phyloP scores from a whole-genome alignment of 129 eudicot species.

The Dittrichia graveolens region DNA sequence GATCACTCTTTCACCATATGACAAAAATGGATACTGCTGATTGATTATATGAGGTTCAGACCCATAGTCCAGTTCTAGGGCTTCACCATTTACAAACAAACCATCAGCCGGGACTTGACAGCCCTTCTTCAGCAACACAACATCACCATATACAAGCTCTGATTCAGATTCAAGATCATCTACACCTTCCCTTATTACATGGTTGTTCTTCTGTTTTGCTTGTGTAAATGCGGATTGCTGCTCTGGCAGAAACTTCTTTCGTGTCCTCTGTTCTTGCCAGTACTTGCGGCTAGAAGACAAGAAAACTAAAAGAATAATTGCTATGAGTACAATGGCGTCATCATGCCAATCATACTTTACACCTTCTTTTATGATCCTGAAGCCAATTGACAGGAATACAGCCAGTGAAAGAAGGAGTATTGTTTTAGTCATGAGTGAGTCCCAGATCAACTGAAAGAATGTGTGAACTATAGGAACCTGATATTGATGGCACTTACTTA shows the following conservation, averaged over 20 bases:
- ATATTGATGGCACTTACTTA: neutral
- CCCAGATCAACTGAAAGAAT: slow-evolving; percentile 21
- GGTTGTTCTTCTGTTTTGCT: neutral
- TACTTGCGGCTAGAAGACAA: slow-evolving; percentile 21
- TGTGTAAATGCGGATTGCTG: neutral
- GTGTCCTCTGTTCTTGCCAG: slow-evolving; percentile 1
- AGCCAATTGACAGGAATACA: slow-evolving; percentile 27
- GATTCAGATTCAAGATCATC: neutral
- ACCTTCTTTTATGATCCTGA: slow-evolving; percentile 40
- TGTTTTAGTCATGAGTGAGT: slow-evolving; percentile 22
- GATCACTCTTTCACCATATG: slow-evolving; percentile 41
- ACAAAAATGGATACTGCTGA: slow-evolving; percentile 39
- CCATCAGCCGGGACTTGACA: slow-evolving; percentile 44
- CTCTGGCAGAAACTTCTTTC: slow-evolving; percentile 14
- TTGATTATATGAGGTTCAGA: slow-evolving; percentile 11
- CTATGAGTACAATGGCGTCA: slow-evolving; percentile 29
- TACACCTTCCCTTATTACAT: slow-evolving; percentile 36
- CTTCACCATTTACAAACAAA: slow-evolving; percentile 43
- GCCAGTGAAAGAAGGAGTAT: slow-evolving; percentile 14
- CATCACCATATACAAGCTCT: slow-evolving; percentile 42
- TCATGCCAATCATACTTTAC: slow-evolving; percentile 32
- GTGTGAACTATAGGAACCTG: neutral
- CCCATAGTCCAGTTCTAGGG: slow-evolving; percentile 37
- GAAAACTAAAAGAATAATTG: slow-evolving; percentile 25
- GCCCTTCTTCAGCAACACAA: slow-evolving; percentile 39